Conservation (phyloP, 78 protist genomes). For the Tieghemostelium lacteum region DNA sequence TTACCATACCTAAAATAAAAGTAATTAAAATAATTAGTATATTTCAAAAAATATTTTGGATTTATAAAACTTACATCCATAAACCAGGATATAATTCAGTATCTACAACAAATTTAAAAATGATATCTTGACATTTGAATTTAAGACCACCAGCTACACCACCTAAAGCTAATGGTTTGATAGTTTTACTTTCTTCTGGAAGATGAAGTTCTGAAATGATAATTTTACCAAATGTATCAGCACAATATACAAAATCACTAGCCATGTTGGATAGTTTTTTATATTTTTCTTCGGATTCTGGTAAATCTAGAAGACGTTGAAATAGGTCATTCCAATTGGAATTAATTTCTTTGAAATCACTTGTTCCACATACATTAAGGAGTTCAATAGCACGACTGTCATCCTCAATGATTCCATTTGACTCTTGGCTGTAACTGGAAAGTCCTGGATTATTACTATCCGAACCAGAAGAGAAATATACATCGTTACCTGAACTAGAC, state of each 20-base stretch:
- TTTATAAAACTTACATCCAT: too few relatives aligned
- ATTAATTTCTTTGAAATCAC: background rate
- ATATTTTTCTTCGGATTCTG: constrained; percentile 36
- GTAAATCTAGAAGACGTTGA: constrained; percentile 33
- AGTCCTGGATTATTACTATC: background rate
- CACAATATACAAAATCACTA: constrained; percentile 78
- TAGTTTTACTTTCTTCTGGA: constrained; percentile 72
- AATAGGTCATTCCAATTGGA: constrained; percentile 51
- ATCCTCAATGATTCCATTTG: background rate
- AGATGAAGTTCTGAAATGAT: constrained; percentile 75
- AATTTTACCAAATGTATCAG: constrained; percentile 82
- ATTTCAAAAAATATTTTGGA: too few relatives aligned
- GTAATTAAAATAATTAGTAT: too few relatives aligned
- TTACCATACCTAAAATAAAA: too few relatives aligned
- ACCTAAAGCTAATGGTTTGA: constrained; percentile 68
- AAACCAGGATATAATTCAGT: constrained; percentile 40
- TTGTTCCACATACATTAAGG: background rate
- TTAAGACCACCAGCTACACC: constrained; percentile 83
- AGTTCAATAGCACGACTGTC: background rate
- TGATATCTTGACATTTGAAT: constrained; percentile 38
- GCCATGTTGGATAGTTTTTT: constrained; percentile 48
- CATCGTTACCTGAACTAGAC: too few relatives aligned
- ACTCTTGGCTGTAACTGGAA: background rate
- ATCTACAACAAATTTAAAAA: constrained; percentile 72
- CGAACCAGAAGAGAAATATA: too few relatives aligned